These are phyloP conservation scores for Backusella psychrophila DNA, from an alignment of 192 early-diverging fungal species.

Conservation along the genomic window DNA sequence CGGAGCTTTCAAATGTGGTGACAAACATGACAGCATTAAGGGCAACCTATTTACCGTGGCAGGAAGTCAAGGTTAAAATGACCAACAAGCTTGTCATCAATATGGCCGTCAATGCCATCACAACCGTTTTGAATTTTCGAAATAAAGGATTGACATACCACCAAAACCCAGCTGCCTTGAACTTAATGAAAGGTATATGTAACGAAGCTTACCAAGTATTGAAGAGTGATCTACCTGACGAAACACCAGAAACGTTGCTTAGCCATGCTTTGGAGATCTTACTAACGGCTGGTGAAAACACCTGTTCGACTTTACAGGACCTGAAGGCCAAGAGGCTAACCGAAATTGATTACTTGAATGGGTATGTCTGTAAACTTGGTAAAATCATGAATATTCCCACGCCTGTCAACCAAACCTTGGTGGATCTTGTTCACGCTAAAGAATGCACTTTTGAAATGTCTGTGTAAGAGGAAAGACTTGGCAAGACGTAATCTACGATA, in stretches of 20 bases:
- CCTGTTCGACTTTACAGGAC: conserved; percentile 58
- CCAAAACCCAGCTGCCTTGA: neutral
- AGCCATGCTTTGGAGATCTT: conserved; percentile 38
- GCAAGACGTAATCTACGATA: no score
- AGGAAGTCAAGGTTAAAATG: conserved; percentile 43
- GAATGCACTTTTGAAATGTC: conserved; percentile 2
- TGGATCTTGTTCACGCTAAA: conserved; percentile 27
- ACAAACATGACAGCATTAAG: conserved; percentile 21
- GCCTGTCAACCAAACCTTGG: conserved; percentile 21
- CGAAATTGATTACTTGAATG: conserved; percentile 64
- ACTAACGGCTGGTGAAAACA: conserved; percentile 37
- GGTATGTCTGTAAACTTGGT: conserved; percentile 49
- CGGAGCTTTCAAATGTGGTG: neutral
- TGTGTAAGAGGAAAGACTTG: neutral
- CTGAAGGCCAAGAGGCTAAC: conserved; percentile 38
- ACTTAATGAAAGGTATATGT: conserved; percentile 20
- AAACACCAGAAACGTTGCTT: conserved; percentile 35
- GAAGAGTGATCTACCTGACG: conserved; percentile 32
- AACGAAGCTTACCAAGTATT: conserved; percentile 28
- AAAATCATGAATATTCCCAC: conserved; percentile 36
- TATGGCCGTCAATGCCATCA: conserved; percentile 62
- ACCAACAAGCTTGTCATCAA: conserved; percentile 64
- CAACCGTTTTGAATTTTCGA: conserved; percentile 49
- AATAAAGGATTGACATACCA: conserved; percentile 51
- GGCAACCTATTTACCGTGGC: conserved; percentile 35